Evolutionary conservation across 805 yeast species (phyloP).

Genomic region (Candida verbasci): DNA sequence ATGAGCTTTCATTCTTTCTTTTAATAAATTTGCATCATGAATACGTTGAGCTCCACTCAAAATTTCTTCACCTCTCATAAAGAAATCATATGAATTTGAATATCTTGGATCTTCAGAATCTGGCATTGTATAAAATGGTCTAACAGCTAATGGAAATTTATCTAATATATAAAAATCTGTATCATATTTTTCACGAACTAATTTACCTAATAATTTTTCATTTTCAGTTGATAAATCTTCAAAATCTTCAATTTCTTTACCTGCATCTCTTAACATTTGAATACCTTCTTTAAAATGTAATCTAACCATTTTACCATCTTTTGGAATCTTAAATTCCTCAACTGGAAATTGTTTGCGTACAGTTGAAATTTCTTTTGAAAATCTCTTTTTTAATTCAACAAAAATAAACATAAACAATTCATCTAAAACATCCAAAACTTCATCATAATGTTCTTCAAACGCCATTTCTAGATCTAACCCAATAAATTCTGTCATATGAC

Average conservation of each 20-base stretch:
- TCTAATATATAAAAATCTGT: slow-evolving; percentile 98
- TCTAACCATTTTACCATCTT: slow-evolving; percentile 89
- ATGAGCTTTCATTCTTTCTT: slow-evolving; percentile 75
- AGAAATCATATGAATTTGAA: slow-evolving; percentile 97
- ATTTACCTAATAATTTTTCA: slow-evolving; percentile 87
- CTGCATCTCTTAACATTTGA: slow-evolving; percentile 77
- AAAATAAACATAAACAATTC: slow-evolving; percentile 87
- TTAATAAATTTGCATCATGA: slow-evolving; percentile 83
- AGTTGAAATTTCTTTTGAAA: slow-evolving; percentile 75
- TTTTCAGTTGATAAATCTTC: slow-evolving; percentile 93
- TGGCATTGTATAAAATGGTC: slow-evolving; percentile 99
- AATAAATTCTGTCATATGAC: slow-evolving; percentile 98
- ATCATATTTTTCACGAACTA: slow-evolving; percentile 89
- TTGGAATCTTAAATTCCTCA: slow-evolving; percentile 94
- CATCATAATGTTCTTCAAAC: slow-evolving; percentile 97
- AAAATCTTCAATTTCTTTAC: slow-evolving; percentile 78
- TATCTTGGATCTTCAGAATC: slow-evolving; percentile 87
- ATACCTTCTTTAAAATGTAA: slow-evolving; percentile 90
- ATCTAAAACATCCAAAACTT: slow-evolving; percentile 58
- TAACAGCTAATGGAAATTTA: slow-evolving; percentile 92
- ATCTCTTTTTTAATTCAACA: slow-evolving; percentile 75
- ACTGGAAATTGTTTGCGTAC: slow-evolving; percentile 96
- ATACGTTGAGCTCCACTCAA: slow-evolving; percentile 99
- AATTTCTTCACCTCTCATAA: slow-evolving; percentile 99
- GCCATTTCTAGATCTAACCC: slow-evolving; percentile 98